Base-by-base conservation (phyloP, 495 filamentous ascomycete genomes). In the Chaetomidium leptoderma region DNA sequence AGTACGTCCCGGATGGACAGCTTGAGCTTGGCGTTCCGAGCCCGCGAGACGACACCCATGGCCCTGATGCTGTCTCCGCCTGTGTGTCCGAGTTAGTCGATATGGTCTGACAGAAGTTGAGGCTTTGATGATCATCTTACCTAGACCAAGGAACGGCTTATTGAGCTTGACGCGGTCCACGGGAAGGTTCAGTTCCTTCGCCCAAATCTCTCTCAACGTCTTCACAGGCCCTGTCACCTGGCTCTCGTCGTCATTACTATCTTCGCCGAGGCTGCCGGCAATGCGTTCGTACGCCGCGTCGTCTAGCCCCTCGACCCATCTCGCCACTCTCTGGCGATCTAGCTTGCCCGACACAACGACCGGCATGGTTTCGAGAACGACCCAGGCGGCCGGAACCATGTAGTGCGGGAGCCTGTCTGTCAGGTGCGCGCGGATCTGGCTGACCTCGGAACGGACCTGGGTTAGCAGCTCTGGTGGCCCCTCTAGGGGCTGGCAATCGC, bases 371-470 rank as follows among this genome's bases (percentile, higher is more conserved):
- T 66, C 68, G 0, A 85, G 60, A 0, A 82, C 81, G 29, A 85
- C 76, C 63, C 78, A 85, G 0, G 78, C 66, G 7, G 76, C 66
- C 1, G 83, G 83, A 42, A 85, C 72, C 82, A 86, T 85, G 61
- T 79, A 77, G 13, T 57, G 47, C 9, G 74, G 73, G 0, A 76
- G 51, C 19, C 45, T n/a, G 16, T 66, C 63, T 3, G 21, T 39
- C 16, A 66, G 54, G 10, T 26, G 43, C 11, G 24, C 26, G n/a
- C 46, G 56, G n/a, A 66, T 49, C 17, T 48, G 9, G 45, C 30
- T n/a, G 14, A 66, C 21, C 17, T 60, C 60, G 16, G 26, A 21
- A 30, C 63, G 60, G 5, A 35, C 57, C 17, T 19, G 32, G 14
- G 57, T 46, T 23, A 64, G n/a, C 10, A 21, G 19, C 1, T 64